A percentile compares a stretch with the other conserved stretches of the same genome.
Conservation (phyloP, 768 basidiomycete genomes). For the Gautieria morchelliformis region DNA sequence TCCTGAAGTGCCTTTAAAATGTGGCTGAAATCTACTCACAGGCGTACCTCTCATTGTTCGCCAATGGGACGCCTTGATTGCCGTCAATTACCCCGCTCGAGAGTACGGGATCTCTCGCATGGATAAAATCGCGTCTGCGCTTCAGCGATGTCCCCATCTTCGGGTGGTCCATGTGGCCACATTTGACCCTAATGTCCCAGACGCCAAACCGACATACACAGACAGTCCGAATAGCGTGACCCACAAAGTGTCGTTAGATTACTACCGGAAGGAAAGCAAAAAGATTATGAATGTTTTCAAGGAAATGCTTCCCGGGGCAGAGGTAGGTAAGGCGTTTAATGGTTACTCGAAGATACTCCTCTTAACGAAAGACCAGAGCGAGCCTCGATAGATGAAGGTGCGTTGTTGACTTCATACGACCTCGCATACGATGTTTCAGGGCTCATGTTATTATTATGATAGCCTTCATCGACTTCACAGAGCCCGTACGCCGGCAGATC, state of each 20-base stretch:
- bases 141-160: constrained; percentile 77
- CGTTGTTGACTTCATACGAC: background rate
- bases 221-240: constrained; percentile 80
- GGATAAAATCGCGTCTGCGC: constrained; percentile 65
- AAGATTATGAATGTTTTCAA: constrained; percentile 83
- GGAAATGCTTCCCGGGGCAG: constrained; percentile 64
- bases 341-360: background rate
- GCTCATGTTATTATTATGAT: background rate
- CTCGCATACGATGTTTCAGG: background rate
- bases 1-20: constrained; percentile 10
- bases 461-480: constrained; percentile 87
- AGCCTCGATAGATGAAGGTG: constrained; percentile 84
- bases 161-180: constrained; percentile 90
- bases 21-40: constrained; percentile 16
- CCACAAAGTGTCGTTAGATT: constrained; percentile 94
- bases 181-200: constrained; percentile 36
- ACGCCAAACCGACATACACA: constrained; percentile 76
- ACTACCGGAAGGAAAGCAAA: constrained; percentile 81
- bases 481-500: constrained; percentile 65
- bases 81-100: constrained; percentile 92
- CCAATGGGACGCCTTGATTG: constrained; percentile 86
- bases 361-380: constrained; percentile 50
- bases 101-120: constrained; percentile 90
- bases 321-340: constrained; percentile 52
- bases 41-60: constrained; percentile 67